These are phyloP conservation scores for Lactarius evosmus DNA, from an alignment of 768 basidiomycete genomes.

Conservation along the genomic window DNA sequence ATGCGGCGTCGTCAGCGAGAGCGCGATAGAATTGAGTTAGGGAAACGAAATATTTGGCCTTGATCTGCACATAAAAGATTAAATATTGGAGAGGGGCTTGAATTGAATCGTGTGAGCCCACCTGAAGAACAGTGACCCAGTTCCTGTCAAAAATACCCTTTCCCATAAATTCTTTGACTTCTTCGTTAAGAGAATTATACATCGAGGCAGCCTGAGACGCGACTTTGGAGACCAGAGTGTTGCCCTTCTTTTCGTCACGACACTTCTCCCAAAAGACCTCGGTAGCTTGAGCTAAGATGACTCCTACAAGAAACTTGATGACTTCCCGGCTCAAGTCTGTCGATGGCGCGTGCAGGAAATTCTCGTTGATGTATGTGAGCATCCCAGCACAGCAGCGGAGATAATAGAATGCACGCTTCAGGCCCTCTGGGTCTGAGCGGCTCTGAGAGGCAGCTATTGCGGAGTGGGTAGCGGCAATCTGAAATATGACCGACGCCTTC, in stretches of 20 bases:
- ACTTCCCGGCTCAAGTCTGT: slow-evolving; percentile 94
- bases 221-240: slow-evolving; percentile 75
- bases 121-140: slow-evolving; percentile 87
- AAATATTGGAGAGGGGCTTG: slow-evolving; percentile 6
- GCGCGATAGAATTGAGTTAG: slow-evolving; percentile 85
- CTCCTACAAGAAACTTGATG: slow-evolving; percentile 84
- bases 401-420: slow-evolving; percentile 72
- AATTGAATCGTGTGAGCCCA: slow-evolving; percentile 32
- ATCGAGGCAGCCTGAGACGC: slow-evolving; percentile 77
- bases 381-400: slow-evolving; percentile 89
- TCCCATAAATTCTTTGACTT: slow-evolving; percentile 94
- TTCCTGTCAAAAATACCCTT: slow-evolving; percentile 94
- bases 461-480: slow-evolving; percentile 92
- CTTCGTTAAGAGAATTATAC: slow-evolving; percentile 82
- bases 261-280: slow-evolving; percentile 97
- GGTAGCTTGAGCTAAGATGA: slow-evolving; percentile 90
- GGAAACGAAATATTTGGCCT: slow-evolving; percentile 86
- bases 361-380: slow-evolving; percentile 98
- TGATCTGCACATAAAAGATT: slow-evolving; percentile 55
- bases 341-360: slow-evolving; percentile 96
- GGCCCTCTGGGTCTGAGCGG: slow-evolving; percentile 51
- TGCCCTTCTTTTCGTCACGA: slow-evolving; percentile 86
- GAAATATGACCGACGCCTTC: slow-evolving; percentile 96
- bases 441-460: slow-evolving; percentile 84
- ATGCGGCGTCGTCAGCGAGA: slow-evolving; percentile 67